Evolutionary conservation across 164 flowering plant species (phyloP), one percentile per base, ranked within the genome.

Genomic region (Berberis vulgaris): DNA sequence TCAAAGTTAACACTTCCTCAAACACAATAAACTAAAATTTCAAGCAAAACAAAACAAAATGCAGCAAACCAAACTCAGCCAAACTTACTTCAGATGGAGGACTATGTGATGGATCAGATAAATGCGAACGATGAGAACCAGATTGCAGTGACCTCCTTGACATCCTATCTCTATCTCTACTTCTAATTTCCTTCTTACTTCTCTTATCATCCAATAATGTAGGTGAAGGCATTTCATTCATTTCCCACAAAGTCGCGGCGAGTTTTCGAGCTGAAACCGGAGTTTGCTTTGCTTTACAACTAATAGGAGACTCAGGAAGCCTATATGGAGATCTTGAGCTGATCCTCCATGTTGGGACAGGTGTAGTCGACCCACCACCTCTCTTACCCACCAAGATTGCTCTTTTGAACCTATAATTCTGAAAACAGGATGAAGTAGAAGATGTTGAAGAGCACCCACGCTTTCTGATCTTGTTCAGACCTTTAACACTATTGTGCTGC

Each of bases 181-280:
- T 72, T 45, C 75, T 72, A 38, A 41, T 65, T 65, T 26, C 26
- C 26, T 26, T 26, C 26, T 26, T 26, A 26, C 26, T 26, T 26
- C 76, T 78, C 63, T 67, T 76, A 38, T 61, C 71, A 45, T 78
- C 83, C 62, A 62, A 73, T 62, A 69, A 55, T 41, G 69, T 63
- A 3, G 84, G 87, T 4, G 86, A 81, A 11, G 88, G 95, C 56
- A 88, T 68, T 73, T 86, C 93, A 58, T 94, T 89, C 90, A 91
- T 79, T 71, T 88, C 97, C 99, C 99, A 94, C 71, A 91, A 79
- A 49, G 94, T 91, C 26, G 99, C 96, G n/a, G 96, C 99, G 46
- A 94, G 86, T 71, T 88, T 91, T 73, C 99, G 66, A 41, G 99
- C 97, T 6, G 99, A 94, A 8, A 94, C 86, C 2, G 86, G 88